Conservation (phyloP, 129 eudicot species). For the Silybum marianum region DNA sequence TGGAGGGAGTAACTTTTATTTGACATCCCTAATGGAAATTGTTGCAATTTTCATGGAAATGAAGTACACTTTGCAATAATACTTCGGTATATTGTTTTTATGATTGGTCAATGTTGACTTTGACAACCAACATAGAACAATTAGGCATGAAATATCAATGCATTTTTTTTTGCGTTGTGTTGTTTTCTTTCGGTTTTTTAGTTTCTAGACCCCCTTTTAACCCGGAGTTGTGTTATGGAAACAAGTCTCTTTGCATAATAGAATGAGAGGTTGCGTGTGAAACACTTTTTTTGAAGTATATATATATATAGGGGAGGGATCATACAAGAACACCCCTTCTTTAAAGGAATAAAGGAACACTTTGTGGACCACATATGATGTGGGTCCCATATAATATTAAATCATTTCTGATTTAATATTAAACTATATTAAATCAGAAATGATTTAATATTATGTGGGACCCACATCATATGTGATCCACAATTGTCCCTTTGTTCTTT, state of each 20-base stretch:
- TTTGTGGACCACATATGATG: too few species aligned
- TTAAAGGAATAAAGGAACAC: too few species aligned
- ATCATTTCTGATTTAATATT: too few species aligned
- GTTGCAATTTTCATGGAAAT: neutral
- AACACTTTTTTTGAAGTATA: neutral
- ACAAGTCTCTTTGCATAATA: neutral
- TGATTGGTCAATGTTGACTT: neutral
- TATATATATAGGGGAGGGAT: too few species aligned
- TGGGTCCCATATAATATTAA: too few species aligned
- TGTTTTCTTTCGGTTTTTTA: neutral
- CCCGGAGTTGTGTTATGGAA: neutral
- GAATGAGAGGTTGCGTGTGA: neutral
- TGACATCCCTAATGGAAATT: neutral
- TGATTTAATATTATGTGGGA: too few species aligned
- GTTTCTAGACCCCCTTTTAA: neutral
- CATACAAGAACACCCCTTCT: too few species aligned
- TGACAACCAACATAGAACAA: neutral
- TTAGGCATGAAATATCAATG: neutral
- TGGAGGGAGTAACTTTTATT: neutral
- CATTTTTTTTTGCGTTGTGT: too few species aligned
- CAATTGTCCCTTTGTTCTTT: too few species aligned
- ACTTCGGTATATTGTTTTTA: neutral
- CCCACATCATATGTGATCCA: too few species aligned
- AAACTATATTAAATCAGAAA: too few species aligned
- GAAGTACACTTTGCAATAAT: neutral